Conservation (phyloP, 225 moss, liverwort and hornwort genomes). For the Neckera pumila region DNA sequence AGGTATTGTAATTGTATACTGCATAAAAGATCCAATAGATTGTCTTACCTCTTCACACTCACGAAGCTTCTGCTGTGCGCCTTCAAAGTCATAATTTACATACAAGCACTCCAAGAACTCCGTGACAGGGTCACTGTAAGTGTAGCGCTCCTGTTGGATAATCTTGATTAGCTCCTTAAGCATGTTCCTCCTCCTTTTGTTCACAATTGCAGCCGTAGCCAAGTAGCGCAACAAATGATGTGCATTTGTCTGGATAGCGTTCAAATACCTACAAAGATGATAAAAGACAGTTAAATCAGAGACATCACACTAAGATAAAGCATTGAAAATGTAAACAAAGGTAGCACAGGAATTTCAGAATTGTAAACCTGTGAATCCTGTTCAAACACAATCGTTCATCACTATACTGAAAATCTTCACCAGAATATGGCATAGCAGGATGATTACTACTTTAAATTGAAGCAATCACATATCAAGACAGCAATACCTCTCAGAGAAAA, state of each 20-base stretch:
- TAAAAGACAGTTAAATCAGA: neutral
- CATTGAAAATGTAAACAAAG: neutral
- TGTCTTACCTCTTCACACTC: conserved; percentile 91
- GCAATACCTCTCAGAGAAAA: conserved; percentile 82
- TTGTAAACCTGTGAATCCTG: neutral
- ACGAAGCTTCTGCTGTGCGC: conserved; percentile 91
- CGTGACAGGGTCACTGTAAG: conserved; percentile 95
- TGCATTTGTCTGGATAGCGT: conserved; percentile 98
- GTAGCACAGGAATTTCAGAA: neutral
- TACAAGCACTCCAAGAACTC: conserved; percentile 98
- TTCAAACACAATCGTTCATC: neutral
- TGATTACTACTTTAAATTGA: neutral
- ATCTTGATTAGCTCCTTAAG: conserved; percentile 93
- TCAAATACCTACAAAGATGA: conserved; percentile 57
- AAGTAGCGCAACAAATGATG: conserved; percentile 94
- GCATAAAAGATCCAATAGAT: neutral
- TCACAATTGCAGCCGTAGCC: conserved; percentile 88
- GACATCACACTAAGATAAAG: neutral
- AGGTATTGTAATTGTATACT: neutral
- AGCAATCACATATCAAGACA: neutral
- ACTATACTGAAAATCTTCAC: neutral
- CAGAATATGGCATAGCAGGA: neutral
- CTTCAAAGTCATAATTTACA: conserved; percentile 98
- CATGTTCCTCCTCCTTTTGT: conserved; percentile 98
- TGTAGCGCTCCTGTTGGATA: conserved; percentile 97